Evolutionary conservation across 495 filamentous ascomycete genomes (phyloP).

Genomic region (Talaromyces proteolyticus): DNA sequence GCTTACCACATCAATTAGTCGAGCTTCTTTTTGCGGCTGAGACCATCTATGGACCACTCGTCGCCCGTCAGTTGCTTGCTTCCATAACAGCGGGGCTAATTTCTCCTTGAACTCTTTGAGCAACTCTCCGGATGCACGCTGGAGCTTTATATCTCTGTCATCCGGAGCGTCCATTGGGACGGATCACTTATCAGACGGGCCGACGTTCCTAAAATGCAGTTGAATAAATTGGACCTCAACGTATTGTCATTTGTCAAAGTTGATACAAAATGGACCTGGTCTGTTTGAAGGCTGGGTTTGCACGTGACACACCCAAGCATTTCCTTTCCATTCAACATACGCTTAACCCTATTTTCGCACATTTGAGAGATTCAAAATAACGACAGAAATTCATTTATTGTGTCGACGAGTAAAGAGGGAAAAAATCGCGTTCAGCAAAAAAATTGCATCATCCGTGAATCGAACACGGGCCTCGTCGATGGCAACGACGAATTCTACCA

Average conservation of each 20-base stretch:
- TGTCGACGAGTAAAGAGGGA: too few species aligned
- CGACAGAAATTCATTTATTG: background rate
- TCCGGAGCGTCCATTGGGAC: slow-evolving; percentile 40
- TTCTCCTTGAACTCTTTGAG: slow-evolving; percentile 56
- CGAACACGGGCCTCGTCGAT: slow-evolving; percentile 56
- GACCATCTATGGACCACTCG: slow-evolving; percentile 37
- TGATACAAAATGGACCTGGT: too few species aligned
- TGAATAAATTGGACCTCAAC: too few species aligned
- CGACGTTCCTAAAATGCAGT: too few species aligned
- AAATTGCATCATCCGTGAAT: slow-evolving; percentile 51
- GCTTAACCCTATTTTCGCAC: too few species aligned
- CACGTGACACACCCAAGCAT: too few species aligned
- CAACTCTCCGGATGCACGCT: slow-evolving; percentile 62
- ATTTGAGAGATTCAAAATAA: background rate
- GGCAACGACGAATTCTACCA: slow-evolving; percentile 57
- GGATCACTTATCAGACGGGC: background rate
- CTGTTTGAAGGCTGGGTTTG: background rate
- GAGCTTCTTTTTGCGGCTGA: slow-evolving; percentile 31
- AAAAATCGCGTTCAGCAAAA: slow-evolving; percentile 14
- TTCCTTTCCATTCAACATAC: too few species aligned
- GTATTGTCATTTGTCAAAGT: too few species aligned
- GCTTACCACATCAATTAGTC: slow-evolving; percentile 37
- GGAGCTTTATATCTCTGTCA: slow-evolving; percentile 67
- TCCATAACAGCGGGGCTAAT: slow-evolving; percentile 46
- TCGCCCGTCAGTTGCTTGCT: slow-evolving; percentile 16